Percentiles rank a stretch among this genome's conserved stretches.
These are phyloP conservation scores for Neonectria neomacrospora DNA, from an alignment of 2,329 filamentous ascomycete genomes.

Conservation along the genomic window DNA sequence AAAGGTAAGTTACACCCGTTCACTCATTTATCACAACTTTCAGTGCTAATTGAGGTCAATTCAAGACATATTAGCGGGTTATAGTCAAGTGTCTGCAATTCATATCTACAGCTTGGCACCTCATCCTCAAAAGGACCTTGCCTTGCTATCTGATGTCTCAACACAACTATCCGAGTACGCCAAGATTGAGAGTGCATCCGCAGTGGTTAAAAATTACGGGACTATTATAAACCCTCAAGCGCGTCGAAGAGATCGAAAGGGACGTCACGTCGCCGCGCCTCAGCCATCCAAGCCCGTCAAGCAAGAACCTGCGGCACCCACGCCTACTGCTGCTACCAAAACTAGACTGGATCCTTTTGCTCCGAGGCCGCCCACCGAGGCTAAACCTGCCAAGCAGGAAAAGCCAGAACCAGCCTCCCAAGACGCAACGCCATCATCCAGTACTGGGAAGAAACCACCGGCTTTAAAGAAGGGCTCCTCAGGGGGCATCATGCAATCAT, in stretches of 20 bases:
- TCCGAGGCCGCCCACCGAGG: constrained; percentile 23
- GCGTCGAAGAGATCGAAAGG: constrained; percentile 59
- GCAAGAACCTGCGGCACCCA: constrained; percentile 24
- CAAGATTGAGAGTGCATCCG: constrained; percentile 67
- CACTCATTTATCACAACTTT: not conserved
- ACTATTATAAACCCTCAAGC: constrained; percentile 79
- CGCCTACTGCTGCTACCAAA: constrained; percentile 34
- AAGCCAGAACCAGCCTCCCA: constrained; percentile 37
- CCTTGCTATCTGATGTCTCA: constrained; percentile 76
- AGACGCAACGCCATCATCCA: constrained; percentile 42
- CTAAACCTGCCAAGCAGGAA: constrained; percentile 47
- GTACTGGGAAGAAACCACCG: constrained; percentile 48
- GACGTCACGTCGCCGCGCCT: constrained; percentile 42
- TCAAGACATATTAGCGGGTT: constrained; percentile 74
- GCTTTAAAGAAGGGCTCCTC: constrained; percentile 68
- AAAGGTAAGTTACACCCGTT: constrained; percentile 60
- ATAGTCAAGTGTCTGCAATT: constrained; percentile 79
- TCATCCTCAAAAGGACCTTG: constrained; percentile 74
- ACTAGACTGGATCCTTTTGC: constrained; percentile 18
- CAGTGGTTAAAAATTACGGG: constrained; percentile 72
- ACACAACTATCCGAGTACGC: constrained; percentile 69
- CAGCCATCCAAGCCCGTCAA: constrained; percentile 41
- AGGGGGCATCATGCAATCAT: constrained; percentile 78
- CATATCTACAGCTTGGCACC: constrained; percentile 89
- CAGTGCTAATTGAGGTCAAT: constrained; percentile 30